A percentile compares a stretch with the other conserved stretches of the same genome.
phyloP scores from a whole-genome alignment of 2,329 filamentous ascomycete species.

The Didymosphaeria variabile region DNA sequence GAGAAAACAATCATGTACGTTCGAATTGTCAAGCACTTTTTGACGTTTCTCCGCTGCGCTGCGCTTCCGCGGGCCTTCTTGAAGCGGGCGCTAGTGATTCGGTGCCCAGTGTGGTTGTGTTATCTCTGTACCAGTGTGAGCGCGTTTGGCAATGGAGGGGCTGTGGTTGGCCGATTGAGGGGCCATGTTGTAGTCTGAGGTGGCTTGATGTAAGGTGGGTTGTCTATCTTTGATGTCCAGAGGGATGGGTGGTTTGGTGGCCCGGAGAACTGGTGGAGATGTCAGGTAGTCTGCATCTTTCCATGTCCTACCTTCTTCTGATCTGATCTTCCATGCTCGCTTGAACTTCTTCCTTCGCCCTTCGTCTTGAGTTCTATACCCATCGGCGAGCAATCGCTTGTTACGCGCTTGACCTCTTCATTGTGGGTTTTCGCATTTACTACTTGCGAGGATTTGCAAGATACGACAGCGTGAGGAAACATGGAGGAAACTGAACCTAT shows the following conservation, averaged over 20 bases:
- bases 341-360: conserved; percentile 1
- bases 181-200: neutral
- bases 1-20: conserved; percentile 22
- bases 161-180: neutral
- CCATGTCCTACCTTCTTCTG: neutral
- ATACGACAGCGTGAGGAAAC: conserved; percentile 4
- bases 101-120: conserved; percentile 2
- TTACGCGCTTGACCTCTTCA: neutral
- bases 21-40: conserved; percentile 8
- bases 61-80: conserved; percentile 11
- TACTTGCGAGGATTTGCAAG: neutral
- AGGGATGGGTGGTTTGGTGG: neutral
- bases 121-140: conserved; percentile 3
- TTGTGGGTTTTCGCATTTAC: neutral
- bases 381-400: neutral
- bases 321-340: neutral
- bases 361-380: conserved; percentile 4
- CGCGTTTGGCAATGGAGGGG: neutral
- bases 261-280: conserved; percentile 14
- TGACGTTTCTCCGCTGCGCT: conserved; percentile 10
- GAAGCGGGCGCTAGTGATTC: neutral
- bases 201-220: neutral
- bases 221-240: neutral
- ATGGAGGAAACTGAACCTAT: conserved; percentile 39
- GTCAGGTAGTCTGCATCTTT: neutral